Base-by-base conservation (phyloP, 2,329 filamentous ascomycete species). In the Metarhizium humberi region DNA sequence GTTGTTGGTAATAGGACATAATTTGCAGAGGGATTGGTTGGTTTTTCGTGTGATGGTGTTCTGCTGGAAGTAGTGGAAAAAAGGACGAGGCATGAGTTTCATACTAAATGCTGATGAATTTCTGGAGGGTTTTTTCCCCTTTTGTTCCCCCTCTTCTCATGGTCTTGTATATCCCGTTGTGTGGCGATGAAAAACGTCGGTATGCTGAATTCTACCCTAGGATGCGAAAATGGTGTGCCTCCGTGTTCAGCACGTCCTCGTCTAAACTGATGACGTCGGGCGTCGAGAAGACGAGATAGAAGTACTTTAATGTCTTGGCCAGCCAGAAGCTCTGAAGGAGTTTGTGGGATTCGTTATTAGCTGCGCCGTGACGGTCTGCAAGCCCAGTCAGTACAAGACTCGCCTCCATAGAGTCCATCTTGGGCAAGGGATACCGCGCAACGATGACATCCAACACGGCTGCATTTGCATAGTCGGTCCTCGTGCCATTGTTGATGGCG, bases 291-390 rank as follows among this genome's bases (percentile, higher is more conserved):
- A 87, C 85, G 62, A 92, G 67, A 71, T 87, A 92, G 53, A 78
- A 77, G 67, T 94, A 92, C 75, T 94, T 94, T 66, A 92, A 65
- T 57, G 90, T 86, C 72, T 94, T 88, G 0, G 88, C 89, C 67
- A 94, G 90, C 75, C 87, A 84, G 71, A 92, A 95, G 61, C 86
- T 90, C 71, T 94, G 87, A 73, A 85, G 85, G 67, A 30, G 11
- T 1, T 16, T 30, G n/a, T 13, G 30, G 25, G 25, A 25, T 18
- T 18, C 10, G 18, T 18, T 16, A 16, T 10, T 6, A 18, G 10
- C 11, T 16, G 11, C 14, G 40, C 6, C 6, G 42, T 11, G 42
- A 20, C 42, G n/a, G 10, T 6, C 42, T 5, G 42, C n/a, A 16
- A 18, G 7, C 6, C 42, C 8, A 16, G 18, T 11, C 6, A 20